Conservation (phyloP, 1,284 basidiomycete genomes). For the Phylloporus gajari region DNA sequence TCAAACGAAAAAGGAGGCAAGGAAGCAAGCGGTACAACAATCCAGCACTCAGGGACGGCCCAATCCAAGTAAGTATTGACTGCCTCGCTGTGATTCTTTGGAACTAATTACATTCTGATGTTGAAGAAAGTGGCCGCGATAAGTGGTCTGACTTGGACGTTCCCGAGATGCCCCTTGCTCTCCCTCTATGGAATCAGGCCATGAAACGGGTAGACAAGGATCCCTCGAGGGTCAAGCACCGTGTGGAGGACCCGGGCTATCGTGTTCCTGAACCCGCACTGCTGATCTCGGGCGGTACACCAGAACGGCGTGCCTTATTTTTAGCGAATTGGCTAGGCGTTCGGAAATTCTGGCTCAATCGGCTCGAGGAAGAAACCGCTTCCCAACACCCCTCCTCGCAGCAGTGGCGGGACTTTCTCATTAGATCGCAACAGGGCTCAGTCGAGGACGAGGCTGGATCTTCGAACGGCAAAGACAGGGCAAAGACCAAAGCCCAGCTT, state of each 20-base stretch:
- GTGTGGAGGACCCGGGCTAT: conserved; percentile 6
- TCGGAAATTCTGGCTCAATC: neutral
- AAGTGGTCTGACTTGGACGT: conserved; percentile 7
- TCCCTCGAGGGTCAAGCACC: neutral
- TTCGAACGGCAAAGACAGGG: neutral
- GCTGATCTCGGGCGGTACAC: neutral
- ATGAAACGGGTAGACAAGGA: conserved; percentile 10
- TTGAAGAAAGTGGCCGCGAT: neutral
- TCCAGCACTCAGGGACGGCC: neutral
- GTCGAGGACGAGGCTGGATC: neutral
- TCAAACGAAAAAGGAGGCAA: neutral
- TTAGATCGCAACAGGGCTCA: neutral
- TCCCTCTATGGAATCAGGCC: neutral
- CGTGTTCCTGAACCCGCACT: conserved; percentile 16
- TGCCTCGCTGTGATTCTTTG: too few relatives aligned
- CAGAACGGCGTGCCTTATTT: neutral
- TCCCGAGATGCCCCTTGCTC: conserved; percentile 3
- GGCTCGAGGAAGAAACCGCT: neutral
- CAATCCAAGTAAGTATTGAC: neutral
- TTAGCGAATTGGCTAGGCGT: conserved; percentile 18
- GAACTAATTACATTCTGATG: neutral
- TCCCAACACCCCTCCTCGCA: neutral
- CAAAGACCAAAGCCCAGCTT: neutral
- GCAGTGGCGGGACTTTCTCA: neutral
- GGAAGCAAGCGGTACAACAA: neutral